Base-by-base conservation (phyloP, 495 filamentous ascomycete species). In the Tuber indicum region DNA sequence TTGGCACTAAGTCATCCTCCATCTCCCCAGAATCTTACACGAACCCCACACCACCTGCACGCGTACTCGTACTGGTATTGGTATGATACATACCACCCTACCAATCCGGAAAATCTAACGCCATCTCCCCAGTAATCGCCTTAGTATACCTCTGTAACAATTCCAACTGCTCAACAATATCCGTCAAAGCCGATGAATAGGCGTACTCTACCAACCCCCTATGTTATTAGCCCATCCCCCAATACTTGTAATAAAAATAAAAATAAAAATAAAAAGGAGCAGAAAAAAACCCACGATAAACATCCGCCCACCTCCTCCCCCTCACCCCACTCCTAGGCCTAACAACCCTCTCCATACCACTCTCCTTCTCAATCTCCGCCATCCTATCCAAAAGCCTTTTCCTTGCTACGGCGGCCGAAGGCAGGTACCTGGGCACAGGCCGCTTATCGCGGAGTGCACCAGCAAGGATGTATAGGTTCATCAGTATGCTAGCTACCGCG, bases 391-490 rank as follows among this genome's bases (percentile, higher is more conserved):
- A 73, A 39, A 90, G 75, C 23, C 84, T 84, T 77, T 87, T 87
- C 21, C 89, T 79, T 1, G 89, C 86, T 7, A 84, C 85, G 23
- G 87, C 88, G 6, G 87, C 87, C 43, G 84, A 87, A 1, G 89
- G 89, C 3, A 90, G 83, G 74, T 90, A 90, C 72, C 84, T 84
- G 77, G 89, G 89, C 5, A 90, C 87, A 42, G 86, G 86, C 75
- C 85, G 83, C 45, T 87, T 84, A 0, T 85, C 85, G 49, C 87
- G 81, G 10, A 90, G 81, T 19, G 88, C 88, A 2, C 87, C 86
- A 1, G 89, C 88, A 2, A 90, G 84, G 75, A 89, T 84, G 74
- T 89, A 90, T 1, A 90, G 81, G 78, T 89, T 90, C 81, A 88
- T 87, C 0, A 90, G 81, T 43, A 90, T 87, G 16, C 87, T 85